phyloP scores from a whole-genome alignment of 345 rosid species.

The Eucalyptus microcorys region DNA sequence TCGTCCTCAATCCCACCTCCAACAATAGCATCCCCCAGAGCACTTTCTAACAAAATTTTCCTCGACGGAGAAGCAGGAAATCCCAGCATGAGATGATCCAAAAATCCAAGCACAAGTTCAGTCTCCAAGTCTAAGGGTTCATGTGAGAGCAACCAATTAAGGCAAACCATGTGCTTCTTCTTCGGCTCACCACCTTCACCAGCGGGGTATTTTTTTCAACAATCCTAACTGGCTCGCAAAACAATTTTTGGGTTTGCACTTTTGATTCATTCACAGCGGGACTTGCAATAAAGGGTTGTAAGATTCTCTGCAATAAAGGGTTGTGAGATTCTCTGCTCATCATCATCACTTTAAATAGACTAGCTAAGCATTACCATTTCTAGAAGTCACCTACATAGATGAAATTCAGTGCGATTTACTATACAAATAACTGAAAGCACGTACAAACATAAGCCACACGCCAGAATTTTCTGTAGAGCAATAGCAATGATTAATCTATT shows the following conservation, averaged over 20 bases:
- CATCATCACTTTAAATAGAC: neutral
- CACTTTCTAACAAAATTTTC: slow-evolving; percentile 85
- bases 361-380: neutral
- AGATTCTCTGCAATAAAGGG: slow-evolving; percentile 13
- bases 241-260: slow-evolving; percentile 33
- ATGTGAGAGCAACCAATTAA: slow-evolving; percentile 84
- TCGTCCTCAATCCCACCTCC: slow-evolving; percentile 78
- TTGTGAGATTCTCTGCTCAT: neutral
- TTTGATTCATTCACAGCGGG: slow-evolving; percentile 49
- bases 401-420: too few species aligned
- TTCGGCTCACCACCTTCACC: slow-evolving; percentile 65
- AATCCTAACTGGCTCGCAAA: slow-evolving; percentile 53
- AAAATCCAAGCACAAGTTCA: slow-evolving; percentile 56
- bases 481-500: neutral
- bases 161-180: slow-evolving; percentile 91
- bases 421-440: too few species aligned
- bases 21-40: slow-evolving; percentile 85
- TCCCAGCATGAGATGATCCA: slow-evolving; percentile 87
- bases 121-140: slow-evolving; percentile 79
- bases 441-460: too few species aligned
- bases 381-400: neutral
- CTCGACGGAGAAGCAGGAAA: slow-evolving; percentile 90
- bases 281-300: slow-evolving; percentile 40
- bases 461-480: neutral
- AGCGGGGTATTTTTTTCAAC: slow-evolving; percentile 17